Evolutionary conservation across 148 eudicot species (phyloP), one percentile per base, ranked within the genome.

Genomic region (Cornus florida): DNA sequence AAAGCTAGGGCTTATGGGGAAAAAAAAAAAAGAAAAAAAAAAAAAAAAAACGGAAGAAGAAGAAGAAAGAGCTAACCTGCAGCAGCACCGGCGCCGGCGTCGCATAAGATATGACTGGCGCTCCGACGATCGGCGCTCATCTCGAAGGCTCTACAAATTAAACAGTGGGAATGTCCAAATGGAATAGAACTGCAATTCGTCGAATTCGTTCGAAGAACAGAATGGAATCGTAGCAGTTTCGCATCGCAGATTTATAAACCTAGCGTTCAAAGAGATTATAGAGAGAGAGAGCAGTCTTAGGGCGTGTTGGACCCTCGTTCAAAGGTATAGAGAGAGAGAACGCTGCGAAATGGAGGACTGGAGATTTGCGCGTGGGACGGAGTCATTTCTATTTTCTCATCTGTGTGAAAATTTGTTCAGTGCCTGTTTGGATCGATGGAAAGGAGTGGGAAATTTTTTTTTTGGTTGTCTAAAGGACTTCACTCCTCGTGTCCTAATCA

Each of bases 1-100:
- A 48, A 28, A 35, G 2, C 24, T 3, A 7, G 33, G 56, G 2
- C 22, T 72, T 28, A n/a, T 7, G 57, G 57, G n/a, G 7, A 65
- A 74, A 65, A 28, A 28, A 28, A 28, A 28, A 28, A 28, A 28
- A 28, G 28, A n/a, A n/a, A n/a, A n/a, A n/a, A n/a, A n/a, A n/a
- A n/a, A n/a, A n/a, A n/a, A n/a, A n/a, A n/a, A n/a, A n/a, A n/a
- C n/a, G n/a, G n/a, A n/a, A n/a, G 28, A 28, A 35, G 38, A 35
- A 35, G 38, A 35, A 35, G 48, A 68, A 38, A 75, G 32, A 35
- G 20, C 32, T 48, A 3, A 84, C 97, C 97, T 77, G 97, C 92
- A 74, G 94, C 85, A 20, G 98, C 94, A 66, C 98, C 98, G 28
- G 98, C 89, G 59, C 84, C 92, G 73, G 93, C 93, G 67, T 92